Evolutionary conservation across 2,329 filamentous ascomycete genomes (phyloP).

Genomic region (Pseudocercospora eumusae): DNA sequence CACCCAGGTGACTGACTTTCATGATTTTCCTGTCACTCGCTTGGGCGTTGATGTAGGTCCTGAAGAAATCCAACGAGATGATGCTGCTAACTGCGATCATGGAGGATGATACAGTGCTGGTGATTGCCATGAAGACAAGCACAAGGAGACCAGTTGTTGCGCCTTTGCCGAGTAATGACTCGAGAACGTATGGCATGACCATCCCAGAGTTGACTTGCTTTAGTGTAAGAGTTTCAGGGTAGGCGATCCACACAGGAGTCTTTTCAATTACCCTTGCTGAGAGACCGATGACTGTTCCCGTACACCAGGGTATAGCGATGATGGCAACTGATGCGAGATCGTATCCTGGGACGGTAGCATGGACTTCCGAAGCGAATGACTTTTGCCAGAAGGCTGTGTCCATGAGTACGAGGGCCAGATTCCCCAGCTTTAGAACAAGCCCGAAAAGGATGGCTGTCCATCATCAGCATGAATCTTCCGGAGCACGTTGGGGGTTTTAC

Average conservation of each 20-base stretch:
- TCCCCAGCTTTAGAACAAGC: background rate
- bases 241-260: constrained; percentile 50
- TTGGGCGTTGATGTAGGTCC: constrained; percentile 52
- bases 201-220: constrained; percentile 49
- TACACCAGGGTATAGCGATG: constrained; percentile 52
- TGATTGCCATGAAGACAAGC: constrained; percentile 56
- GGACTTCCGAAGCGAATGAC: constrained; percentile 52
- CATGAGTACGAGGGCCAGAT: background rate
- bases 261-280: constrained; percentile 50
- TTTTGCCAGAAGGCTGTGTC: constrained; percentile 51
- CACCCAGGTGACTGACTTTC: constrained; percentile 50
- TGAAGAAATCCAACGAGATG: constrained; percentile 54
- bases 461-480: too few species aligned
- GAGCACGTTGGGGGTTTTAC: too few species aligned
- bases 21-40: constrained; percentile 49
- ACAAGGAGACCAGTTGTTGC: constrained; percentile 51
- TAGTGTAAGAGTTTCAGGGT: constrained; percentile 45
- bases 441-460: too few species aligned
- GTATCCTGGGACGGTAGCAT: constrained; percentile 52
- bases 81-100: constrained; percentile 57
- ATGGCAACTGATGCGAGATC: constrained; percentile 50
- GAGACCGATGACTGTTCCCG: constrained; percentile 52
- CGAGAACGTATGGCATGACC: constrained; percentile 52
- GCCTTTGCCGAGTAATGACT: constrained; percentile 47
- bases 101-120: constrained; percentile 53